Evolutionary conservation across 106 monocot species (phyloP).

Genomic region (Dendrobium officinale): DNA sequence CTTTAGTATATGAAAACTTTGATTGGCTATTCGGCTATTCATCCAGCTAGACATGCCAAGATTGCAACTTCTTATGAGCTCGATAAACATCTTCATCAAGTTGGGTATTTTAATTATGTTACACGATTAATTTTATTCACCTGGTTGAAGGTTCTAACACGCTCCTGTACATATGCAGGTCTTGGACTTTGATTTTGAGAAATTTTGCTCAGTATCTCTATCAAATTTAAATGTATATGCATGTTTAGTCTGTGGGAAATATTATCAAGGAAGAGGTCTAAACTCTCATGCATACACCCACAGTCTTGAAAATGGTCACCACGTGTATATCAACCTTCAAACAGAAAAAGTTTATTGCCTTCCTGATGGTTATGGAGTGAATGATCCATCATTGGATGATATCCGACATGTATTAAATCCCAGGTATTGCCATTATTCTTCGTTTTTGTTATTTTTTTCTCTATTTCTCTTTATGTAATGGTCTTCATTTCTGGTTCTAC

Average conservation of each 20-base stretch:
- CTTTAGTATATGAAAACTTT: no score
- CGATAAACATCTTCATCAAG: no score
- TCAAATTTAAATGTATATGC: conserved; percentile 99
- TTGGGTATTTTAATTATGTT: no score
- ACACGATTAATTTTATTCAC: neutral
- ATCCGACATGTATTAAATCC: conserved; percentile 97
- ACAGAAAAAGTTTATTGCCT: conserved; percentile 98
- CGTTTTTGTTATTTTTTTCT: neutral
- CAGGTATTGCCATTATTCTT: conserved; percentile 43
- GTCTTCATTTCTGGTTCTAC: neutral
- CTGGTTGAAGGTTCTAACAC: neutral
- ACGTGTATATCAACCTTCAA: conserved; percentile 96
- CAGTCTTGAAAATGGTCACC: conserved; percentile 95
- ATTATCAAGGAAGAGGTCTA: conserved; percentile 95
- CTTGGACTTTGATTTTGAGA: conserved; percentile 99
- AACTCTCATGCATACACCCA: conserved; percentile 99
- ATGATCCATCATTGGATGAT: conserved; percentile 96
- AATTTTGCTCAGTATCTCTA: conserved; percentile 90
- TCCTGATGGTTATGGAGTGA: conserved; percentile 99
- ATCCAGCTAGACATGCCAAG: no score
- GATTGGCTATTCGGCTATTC: no score
- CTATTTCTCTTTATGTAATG: neutral
- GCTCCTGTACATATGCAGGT: conserved; percentile 42
- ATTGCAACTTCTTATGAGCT: no score
- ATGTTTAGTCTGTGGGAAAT: conserved; percentile 98